Evolutionary conservation across 352 stramenopile genomes (phyloP).

Genomic region (Phytophthora syringae): DNA sequence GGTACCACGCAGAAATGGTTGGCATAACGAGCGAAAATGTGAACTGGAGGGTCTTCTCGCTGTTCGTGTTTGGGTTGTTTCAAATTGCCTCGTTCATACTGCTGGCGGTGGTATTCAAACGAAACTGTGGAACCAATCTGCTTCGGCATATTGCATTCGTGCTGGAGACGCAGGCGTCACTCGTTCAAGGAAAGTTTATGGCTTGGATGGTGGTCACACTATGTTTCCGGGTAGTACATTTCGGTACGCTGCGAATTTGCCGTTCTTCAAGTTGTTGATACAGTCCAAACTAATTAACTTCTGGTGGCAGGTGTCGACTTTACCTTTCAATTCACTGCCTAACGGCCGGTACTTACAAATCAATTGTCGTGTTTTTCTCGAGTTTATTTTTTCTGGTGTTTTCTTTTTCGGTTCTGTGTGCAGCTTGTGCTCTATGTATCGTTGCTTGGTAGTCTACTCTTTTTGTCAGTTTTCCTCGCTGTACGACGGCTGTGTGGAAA

Average conservation of each 20-base stretch:
- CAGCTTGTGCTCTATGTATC: slow-evolving; percentile 35
- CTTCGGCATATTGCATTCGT: slow-evolving; percentile 36
- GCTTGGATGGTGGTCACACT: slow-evolving; percentile 13
- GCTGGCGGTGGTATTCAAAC: slow-evolving; percentile 17
- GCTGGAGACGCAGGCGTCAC: slow-evolving; percentile 26
- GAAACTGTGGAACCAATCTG: slow-evolving; percentile 22
- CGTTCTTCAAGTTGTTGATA: too few relatives aligned
- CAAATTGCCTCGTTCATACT: slow-evolving; percentile 31
- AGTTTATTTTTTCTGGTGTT: slow-evolving; percentile 24
- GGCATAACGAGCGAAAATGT: slow-evolving; percentile 1
- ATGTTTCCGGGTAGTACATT: slow-evolving; percentile 17
- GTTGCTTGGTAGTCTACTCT: slow-evolving; percentile 45
- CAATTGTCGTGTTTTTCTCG: slow-evolving; percentile 15
- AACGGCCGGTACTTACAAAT: too few relatives aligned
- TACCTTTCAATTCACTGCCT: slow-evolving; percentile 3
- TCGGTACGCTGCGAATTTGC: neutral
- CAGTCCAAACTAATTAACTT: too few relatives aligned
- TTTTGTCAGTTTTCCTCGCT: slow-evolving; percentile 24
- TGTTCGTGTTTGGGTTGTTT: slow-evolving; percentile 24
- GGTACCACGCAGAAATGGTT: slow-evolving; percentile 13
- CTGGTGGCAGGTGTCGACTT: slow-evolving; percentile 11
- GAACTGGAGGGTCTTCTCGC: slow-evolving; percentile 1
- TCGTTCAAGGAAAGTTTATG: slow-evolving; percentile 26
- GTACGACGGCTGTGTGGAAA: slow-evolving; percentile 23
- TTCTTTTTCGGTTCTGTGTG: slow-evolving; percentile 20